A percentile compares a stretch with the other conserved stretches of the same genome.
These are phyloP conservation scores for Sutorius australiensis DNA, from an alignment of 768 basidiomycete genomes.

Conservation along the genomic window DNA sequence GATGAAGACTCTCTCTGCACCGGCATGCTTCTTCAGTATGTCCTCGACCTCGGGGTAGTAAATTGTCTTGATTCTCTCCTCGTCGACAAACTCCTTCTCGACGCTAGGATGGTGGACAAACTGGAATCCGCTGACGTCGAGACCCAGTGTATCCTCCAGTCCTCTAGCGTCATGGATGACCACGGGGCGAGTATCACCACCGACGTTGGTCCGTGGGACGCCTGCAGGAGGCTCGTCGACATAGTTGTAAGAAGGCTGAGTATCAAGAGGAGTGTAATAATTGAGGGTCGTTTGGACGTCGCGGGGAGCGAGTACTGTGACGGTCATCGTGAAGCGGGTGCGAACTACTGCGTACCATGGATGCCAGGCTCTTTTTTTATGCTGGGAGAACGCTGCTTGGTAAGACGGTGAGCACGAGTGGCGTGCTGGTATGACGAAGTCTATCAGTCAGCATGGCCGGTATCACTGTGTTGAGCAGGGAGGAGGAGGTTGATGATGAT, in stretches of 20 bases:
- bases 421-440: slow-evolving; percentile 18
- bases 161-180: slow-evolving; percentile 34
- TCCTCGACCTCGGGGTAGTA: slow-evolving; percentile 44
- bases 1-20: slow-evolving; percentile 39
- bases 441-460: slow-evolving; percentile 2
- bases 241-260: slow-evolving; percentile 35
- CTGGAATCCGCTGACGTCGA: slow-evolving; percentile 46
- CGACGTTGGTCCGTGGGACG: slow-evolving; percentile 30
- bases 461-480: neutral
- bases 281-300: slow-evolving; percentile 39
- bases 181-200: slow-evolving; percentile 13
- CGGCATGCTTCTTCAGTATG: slow-evolving; percentile 37
- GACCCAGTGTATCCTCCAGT: slow-evolving; percentile 24
- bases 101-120: slow-evolving; percentile 31
- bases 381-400: neutral
- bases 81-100: slow-evolving; percentile 39
- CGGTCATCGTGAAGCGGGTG: slow-evolving; percentile 9
- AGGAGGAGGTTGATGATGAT: neutral
- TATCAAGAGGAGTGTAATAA: slow-evolving; percentile 29
- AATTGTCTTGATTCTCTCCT: slow-evolving; percentile 33
- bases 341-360: neutral
- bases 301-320: slow-evolving; percentile 27
- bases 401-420: slow-evolving; percentile 3
- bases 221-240: slow-evolving; percentile 28
- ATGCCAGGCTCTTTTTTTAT: slow-evolving; percentile 7